Base-by-base conservation (phyloP, 768 basidiomycete species). In the Pilatotrama ljubarskyi region DNA sequence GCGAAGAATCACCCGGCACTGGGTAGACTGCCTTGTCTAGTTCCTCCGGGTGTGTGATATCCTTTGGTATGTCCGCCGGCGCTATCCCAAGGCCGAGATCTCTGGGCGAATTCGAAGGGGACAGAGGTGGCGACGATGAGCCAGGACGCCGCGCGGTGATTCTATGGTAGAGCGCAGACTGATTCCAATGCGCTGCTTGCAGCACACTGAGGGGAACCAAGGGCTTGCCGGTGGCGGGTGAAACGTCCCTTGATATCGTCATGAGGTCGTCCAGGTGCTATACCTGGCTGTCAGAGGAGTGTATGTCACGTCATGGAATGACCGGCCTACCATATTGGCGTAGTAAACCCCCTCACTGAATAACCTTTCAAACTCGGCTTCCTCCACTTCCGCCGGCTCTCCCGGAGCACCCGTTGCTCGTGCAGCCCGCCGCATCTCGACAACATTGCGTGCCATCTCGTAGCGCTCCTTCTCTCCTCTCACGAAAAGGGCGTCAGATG, bases 301-400 rank as follows among this genome's bases (percentile, higher is more conserved):
- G 2, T 35, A 36, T 11, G 8, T 14, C 13, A 36, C 24, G 11
- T 3, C 17, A 11, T 9, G 41, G 8, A n/a, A 42, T 3, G 9
- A 7, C 35, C n/a, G 26, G 73, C 79, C 48, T 61, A 92, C 93
- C 90, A 96, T 90, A 69, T 95, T 92, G 5, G 82, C 76, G 70
- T 95, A 96, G 72, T 93, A 88, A 6, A 96, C 91, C 10, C 90
- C 90, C 24, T 83, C 75, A 41, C 79, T 74, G 68, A 98, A 96
- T 68, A 95, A 78, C 46, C 72, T 78, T 17, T 74, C 77, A 83
- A 90, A 91, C 63, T 88, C 82, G 41, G 64, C 71, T 70, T 96
- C 93, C 68, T 94, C 91, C 0, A 79, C 79, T 6, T 80, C 76
- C 37, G 81, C 62, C 41, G 59, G 41, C 43, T 59, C 56, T 17